Base-by-base conservation (phyloP, 345 rosid species). In the Bruguiera sexangula region DNA sequence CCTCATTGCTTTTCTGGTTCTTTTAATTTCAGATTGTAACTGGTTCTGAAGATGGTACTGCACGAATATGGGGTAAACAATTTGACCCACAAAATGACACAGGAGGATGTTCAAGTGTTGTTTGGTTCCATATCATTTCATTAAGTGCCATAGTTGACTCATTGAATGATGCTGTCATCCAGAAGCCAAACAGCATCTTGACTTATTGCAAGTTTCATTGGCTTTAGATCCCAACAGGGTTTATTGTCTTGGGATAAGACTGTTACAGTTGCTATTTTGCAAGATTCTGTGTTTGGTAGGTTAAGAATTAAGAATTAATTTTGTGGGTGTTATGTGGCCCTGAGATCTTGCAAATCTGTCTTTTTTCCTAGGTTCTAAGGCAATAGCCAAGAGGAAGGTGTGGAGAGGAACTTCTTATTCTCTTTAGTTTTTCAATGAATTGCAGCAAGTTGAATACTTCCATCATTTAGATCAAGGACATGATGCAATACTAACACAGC, bases 1-100 rank as follows among this genome's bases (percentile, higher is more conserved):
- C 16, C 48, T 57, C 21, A 8, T 61, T 34, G 7, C 70, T 27
- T 62, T 73, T 65, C 46, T 56, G 62, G 69, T 58, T 73, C 52
- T 75, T 54, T 75, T 67, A 21, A 29, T 66, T 61, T 73, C 89
- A 92, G 98, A 85, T 95, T 60, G 72, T 95, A 79, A 92, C 96
- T 69, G 96, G 98, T 70, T 95, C 99, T 6, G 99, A 95, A 82
- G 99, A 95, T 84, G 98, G 99, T 62, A 88, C 96, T 73, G 93
- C 91, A 76, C 77, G 94, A 74, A 77, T 95, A 52, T 95, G 99
- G 99, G 99, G 99, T 95, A 95, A 60, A 50, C 8, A n/a, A 64
- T 74, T 64, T 31, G 19, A 16, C 60, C 36, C 16, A 29, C 11
- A 43, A 43, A 58, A 26, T 50, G 15, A 46, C 10, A 66, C 36